Evolutionary conservation across 139 green algal species (phyloP), one percentile per base, ranked within the genome.

Genomic region (Picochlorum sp.): DNA sequence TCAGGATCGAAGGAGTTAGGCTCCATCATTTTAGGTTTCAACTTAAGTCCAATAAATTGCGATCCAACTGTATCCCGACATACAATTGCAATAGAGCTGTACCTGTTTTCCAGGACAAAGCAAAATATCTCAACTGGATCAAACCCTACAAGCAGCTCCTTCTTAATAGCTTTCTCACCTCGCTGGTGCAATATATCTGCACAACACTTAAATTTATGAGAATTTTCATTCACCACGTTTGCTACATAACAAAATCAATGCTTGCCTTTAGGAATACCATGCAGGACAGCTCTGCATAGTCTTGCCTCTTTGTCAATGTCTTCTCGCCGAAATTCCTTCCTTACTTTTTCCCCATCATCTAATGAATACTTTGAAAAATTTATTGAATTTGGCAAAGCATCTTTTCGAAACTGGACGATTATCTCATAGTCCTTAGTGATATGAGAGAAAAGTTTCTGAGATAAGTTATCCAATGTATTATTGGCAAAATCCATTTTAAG

Each of bases 91-190:
- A 86, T 32, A 41, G 73, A 55, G n/a, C 69, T 76, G 25, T 76
- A 82, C 0, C 67, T 59, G 29, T 57, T 33, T 35, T 74, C 47
- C 37, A 88, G 69, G 28, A 61, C 16, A 18, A n/a, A 7, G 6
- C 81, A 26, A 18, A 78, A 75, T 14, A 63, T 40, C 0, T 30
- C n/a, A 18, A 90, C 55, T 1, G 85, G 83, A 39, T 89, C 73
- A 30, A 91, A 88, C 16, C 83, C 83, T 5, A 93, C 70, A 44
- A 93, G 77, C 60, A 93, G 67, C 61, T 93, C 81, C 9, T 65
- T 57, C 10, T 59, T 59, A 31, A 91, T 55, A n/a, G 63, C 49
- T 0, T 50, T 53, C 2, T 52, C 37, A 5, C 74, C 69, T n/a
- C n/a, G n/a, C n/a, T n/a, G n/a, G n/a, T n/a, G n/a, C n/a, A n/a